These are phyloP conservation scores for Pascua sp. DNA, from an alignment of 1,284 basidiomycete species.

Conservation along the genomic window DNA sequence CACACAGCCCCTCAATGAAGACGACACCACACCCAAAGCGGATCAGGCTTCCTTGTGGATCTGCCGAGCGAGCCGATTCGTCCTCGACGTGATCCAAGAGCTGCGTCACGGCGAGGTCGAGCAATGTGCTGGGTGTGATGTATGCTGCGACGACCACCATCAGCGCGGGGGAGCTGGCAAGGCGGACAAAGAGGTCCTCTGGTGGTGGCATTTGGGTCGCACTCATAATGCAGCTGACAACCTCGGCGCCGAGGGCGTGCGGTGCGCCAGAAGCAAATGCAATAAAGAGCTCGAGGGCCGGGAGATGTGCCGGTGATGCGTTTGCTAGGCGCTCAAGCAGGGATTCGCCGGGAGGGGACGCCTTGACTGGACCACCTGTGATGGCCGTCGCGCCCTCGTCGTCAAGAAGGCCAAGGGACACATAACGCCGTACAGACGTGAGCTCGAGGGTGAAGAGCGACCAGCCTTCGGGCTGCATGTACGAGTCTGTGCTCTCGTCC, in stretches of 20 bases:
- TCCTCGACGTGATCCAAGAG: slow-evolving; percentile 32
- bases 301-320: slow-evolving; percentile 26
- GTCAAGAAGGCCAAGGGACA: slow-evolving; percentile 27
- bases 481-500: slow-evolving; percentile 34
- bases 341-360: slow-evolving; percentile 24
- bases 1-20: slow-evolving; percentile 38
- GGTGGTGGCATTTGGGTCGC: slow-evolving; percentile 24
- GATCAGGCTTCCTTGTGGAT: slow-evolving; percentile 44
- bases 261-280: slow-evolving; percentile 27
- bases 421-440: slow-evolving; percentile 25
- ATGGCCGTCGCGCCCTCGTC: slow-evolving; percentile 18
- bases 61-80: slow-evolving; percentile 27
- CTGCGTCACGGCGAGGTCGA: slow-evolving; percentile 21
- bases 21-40: slow-evolving; percentile 47
- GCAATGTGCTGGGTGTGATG: slow-evolving; percentile 22
- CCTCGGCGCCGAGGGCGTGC: slow-evolving; percentile 25
- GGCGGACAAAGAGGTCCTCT: slow-evolving; percentile 33
- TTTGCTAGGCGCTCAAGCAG: slow-evolving; percentile 26
- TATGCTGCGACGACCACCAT: slow-evolving; percentile 21
- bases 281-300: slow-evolving; percentile 29
- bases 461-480: slow-evolving; percentile 39
- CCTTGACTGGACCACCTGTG: slow-evolving; percentile 18
- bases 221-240: slow-evolving; percentile 21
- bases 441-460: slow-evolving; percentile 27
- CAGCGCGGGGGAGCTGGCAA: slow-evolving; percentile 30